Base-by-base conservation (phyloP, 1,139 yeast genomes). In the Entelexis paramagnoliae region DNA sequence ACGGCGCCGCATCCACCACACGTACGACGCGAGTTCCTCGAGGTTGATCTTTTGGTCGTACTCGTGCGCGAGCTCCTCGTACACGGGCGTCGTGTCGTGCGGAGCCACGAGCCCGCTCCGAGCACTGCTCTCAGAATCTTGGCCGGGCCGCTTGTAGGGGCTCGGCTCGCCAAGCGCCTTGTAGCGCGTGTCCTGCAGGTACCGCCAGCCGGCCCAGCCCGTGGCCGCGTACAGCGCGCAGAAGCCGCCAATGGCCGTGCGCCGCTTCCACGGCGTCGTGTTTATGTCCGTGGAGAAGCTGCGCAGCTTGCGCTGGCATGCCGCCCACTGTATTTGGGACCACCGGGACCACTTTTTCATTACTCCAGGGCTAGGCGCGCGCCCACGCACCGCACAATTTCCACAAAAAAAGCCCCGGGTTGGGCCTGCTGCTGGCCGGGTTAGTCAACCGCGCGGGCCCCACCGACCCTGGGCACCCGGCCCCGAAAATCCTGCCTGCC, bases 1-100 rank as follows among this genome's bases (percentile, higher is more conserved):
- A 85, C 94, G 83, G 60, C 80, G 79, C 62, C 99, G 77, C 68
- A 88, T 79, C 59, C 77, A 75, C 42, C 95, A 94, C 77, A 91
- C 79, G 46, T 85, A 75, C 56, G 93, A 80, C 49, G 86, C 77
- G 51, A 81, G 70, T 64, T 91, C 98, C 71, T 91, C 98, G 75
- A 86, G 78, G 62, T 83, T 80, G 57, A 91, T 84, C 57, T 81
- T 89, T 48, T 74, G 73, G 63, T 93, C 98, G 65, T 91, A 91
- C 16, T 78, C 84, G 13, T 71, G 75, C 0, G 98, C 97, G 60
- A 86, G 78, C 2, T 69, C 67, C 55, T 91, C 93, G 64, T 83
- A 91, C 61, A 88, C 84, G 5, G 74, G 78, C 2, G 96, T 86
- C 14, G 96, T 84, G 64, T 89, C 96, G 61, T 59, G 62, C n/a